These are phyloP conservation scores for Neonothopanus nambi DNA, from an alignment of 1,284 basidiomycete species.

Conservation along the genomic window DNA sequence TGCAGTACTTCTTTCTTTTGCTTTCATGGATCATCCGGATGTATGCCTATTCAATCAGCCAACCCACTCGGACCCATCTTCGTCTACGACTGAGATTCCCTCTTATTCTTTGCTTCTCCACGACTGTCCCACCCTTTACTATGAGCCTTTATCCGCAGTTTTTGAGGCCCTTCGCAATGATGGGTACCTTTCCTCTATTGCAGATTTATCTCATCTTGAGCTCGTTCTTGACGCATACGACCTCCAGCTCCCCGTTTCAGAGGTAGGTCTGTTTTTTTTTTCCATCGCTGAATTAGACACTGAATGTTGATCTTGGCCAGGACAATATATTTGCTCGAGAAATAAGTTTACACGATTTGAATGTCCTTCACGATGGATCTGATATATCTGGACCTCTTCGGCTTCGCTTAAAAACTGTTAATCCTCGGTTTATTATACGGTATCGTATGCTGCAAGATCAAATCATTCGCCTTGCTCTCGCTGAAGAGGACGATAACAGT, in stretches of 20 bases:
- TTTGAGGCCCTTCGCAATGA: constrained; percentile 71
- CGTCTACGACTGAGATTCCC: constrained; percentile 21
- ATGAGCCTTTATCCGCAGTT: constrained; percentile 65
- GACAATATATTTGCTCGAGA: constrained; percentile 74
- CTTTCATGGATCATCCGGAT: constrained; percentile 40
- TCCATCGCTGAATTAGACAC: background rate
- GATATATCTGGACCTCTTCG: constrained; percentile 65
- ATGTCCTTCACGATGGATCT: constrained; percentile 67
- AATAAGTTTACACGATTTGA: constrained; percentile 71
- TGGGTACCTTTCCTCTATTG: constrained; percentile 44
- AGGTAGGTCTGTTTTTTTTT: constrained; percentile 46
- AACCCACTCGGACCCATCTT: constrained; percentile 26
- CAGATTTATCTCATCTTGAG: constrained; percentile 56
- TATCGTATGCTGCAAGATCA: constrained; percentile 66
- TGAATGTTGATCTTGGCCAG: constrained; percentile 36
- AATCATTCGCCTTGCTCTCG: constrained; percentile 44
- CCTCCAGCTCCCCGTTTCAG: constrained; percentile 60
- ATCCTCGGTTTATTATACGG: constrained; percentile 66
- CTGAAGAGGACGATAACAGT: constrained; percentile 22
- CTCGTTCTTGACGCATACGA: constrained; percentile 68
- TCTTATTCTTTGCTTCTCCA: constrained; percentile 49
- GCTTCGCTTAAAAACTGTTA: constrained; percentile 48
- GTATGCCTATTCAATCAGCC: constrained; percentile 63
- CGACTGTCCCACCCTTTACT: constrained; percentile 66
- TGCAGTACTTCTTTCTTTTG: constrained; percentile 58